phyloP scores from a whole-genome alignment of 2,329 filamentous ascomycete species.

The Metarhizium robertsii region DNA sequence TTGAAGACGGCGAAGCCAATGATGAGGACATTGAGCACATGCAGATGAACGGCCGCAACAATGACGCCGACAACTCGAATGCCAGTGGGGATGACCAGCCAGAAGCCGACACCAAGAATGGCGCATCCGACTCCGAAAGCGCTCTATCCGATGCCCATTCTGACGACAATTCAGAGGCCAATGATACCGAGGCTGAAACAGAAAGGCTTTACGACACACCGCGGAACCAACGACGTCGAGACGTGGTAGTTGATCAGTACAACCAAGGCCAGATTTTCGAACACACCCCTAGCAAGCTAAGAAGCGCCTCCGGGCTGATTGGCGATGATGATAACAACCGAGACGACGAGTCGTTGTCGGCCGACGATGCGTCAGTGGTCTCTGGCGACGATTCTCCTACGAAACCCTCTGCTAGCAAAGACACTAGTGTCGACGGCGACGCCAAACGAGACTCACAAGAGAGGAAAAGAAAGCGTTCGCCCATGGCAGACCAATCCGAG shows the following conservation, averaged over 20 bases:
- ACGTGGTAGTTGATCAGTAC: conserved; percentile 50
- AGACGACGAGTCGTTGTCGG: conserved; percentile 31
- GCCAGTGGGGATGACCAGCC: conserved; percentile 17
- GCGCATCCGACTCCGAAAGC: conserved; percentile 38
- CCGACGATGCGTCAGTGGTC: conserved; percentile 26
- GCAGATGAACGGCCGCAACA: conserved; percentile 30
- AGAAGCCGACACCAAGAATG: conserved; percentile 13
- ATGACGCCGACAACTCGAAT: conserved; percentile 21
- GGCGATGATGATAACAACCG: conserved; percentile 26
- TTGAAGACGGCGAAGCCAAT: conserved; percentile 69
- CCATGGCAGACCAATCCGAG: conserved; percentile 33
- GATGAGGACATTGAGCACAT: conserved; percentile 58
- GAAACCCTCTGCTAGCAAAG: conserved; percentile 20
- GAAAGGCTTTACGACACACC: conserved; percentile 89
- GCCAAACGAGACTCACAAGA: conserved; percentile 24
- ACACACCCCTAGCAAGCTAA: conserved; percentile 69
- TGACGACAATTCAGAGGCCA: conserved; percentile 32
- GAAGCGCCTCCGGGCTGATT: conserved; percentile 29
- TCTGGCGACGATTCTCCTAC: conserved; percentile 27
- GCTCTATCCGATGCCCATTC: conserved; percentile 46
- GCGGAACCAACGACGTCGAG: conserved; percentile 51
- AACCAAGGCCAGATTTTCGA: conserved; percentile 47
- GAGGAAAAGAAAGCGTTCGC: conserved; percentile 43
- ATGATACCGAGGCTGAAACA: conserved; percentile 82
- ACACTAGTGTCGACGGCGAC: conserved; percentile 20